Evolutionary conservation across 345 rosid species (phyloP), one percentile per base, ranked within the genome.

Genomic region (Syzygium oleosum): DNA sequence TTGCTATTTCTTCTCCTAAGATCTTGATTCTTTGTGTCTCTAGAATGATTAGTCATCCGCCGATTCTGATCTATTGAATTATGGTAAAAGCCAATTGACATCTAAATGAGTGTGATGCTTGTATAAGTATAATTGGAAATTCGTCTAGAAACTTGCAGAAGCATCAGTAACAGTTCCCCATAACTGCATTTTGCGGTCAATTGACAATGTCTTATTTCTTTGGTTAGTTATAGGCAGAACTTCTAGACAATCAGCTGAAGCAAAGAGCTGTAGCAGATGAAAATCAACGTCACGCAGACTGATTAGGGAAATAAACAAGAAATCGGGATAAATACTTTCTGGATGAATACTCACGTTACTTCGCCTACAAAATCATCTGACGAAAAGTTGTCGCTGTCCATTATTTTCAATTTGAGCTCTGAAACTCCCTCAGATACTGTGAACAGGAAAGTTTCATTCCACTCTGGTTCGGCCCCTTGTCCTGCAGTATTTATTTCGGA

Each of bases 401-500:
- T 88, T 87, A 97, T 89, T 88, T 94, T 97, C 51, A 93, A 61
- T 56, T 19, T 89, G 88, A 96, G 90, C 84, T 94, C 95, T 53
- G 90, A 51, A 23, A 90, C 93, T 56, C 92, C 93, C 68, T 92
- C 94, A 2, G 96, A 88, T 25, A 97, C 84, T 11, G 90, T 92
- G 86, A 97, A 97, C 51, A 94, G 43, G 89, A 97, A 97, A 88
- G 88, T 95, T 93, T 96, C 98, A 9, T 97, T 96, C 99, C 98
- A 97, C 80, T 92, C 95, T 23, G 98, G 97, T 38, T 90, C 91
- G 10, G 90, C 56, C 51, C 98, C 98, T 89, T 91, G 84, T 43
- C 96, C 98, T 94, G 92, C 88, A 87, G 46, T 0, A 51, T 59
- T 2, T 23, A 51, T 55, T 51, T 13, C 52, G 52, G 52, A n/a